Evolutionary conservation across 768 basidiomycete species (phyloP).

Genomic region (Sporobolomyces phaffii): DNA sequence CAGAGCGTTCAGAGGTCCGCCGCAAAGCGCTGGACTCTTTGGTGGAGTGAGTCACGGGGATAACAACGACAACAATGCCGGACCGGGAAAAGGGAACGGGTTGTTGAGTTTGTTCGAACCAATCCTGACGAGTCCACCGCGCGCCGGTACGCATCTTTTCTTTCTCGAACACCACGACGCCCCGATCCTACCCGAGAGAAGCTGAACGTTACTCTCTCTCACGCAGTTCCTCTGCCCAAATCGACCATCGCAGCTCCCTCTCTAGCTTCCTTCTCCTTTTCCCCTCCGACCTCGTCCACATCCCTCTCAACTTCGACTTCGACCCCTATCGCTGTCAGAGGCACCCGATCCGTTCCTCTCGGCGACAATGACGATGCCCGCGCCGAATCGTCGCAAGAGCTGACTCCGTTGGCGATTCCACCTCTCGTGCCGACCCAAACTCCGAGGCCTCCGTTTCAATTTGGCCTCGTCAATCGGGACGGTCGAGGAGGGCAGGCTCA

Average conservation of each 20-base stretch:
- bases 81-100: neutral
- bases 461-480: no score
- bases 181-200: neutral
- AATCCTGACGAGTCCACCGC: neutral
- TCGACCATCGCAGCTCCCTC: conserved; percentile 13
- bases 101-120: conserved; percentile 31
- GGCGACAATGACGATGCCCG: no score
- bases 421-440: neutral
- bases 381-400: neutral
- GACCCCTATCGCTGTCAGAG: neutral
- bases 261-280: conserved; percentile 4
- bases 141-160: no score
- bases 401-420: conserved; percentile 6
- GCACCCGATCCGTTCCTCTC: neutral
- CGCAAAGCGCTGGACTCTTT: conserved; percentile 13
- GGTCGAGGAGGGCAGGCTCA: no score
- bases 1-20: conserved; percentile 23
- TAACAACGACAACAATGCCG: neutral
- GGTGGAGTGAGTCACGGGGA: neutral
- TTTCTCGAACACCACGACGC: neutral
- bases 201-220: neutral
- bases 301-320: neutral
- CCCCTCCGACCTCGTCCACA: neutral
- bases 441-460: neutral
- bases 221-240: conserved; percentile 3